These are phyloP conservation scores for Cryptococcus neoformans DNA, from an alignment of 1,284 basidiomycete genomes.

Conservation along the genomic window DNA sequence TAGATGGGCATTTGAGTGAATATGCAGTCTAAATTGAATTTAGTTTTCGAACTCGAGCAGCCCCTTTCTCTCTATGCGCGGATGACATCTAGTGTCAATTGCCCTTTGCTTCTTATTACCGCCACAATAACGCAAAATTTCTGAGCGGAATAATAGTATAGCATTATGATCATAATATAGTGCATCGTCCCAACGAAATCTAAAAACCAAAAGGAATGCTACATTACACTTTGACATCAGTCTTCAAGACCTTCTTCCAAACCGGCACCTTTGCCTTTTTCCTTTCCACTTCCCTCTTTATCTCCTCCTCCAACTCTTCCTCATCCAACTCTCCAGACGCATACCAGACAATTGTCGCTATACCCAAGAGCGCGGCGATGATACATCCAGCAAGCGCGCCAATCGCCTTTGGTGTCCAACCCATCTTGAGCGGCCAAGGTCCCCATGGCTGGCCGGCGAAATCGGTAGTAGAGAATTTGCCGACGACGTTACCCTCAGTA, in stretches of 20 bases:
- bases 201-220: too few species aligned
- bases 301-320: slow-evolving; percentile 71
- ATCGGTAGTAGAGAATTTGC: slow-evolving; percentile 45
- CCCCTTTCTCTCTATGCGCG: too few species aligned
- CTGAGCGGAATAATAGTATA: too few species aligned
- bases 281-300: slow-evolving; percentile 25
- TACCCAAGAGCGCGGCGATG: slow-evolving; percentile 74
- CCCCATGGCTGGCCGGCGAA: slow-evolving; percentile 59
- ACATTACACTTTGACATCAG: neutral
- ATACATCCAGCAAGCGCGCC: slow-evolving; percentile 84
- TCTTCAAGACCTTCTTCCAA: slow-evolving; percentile 12
- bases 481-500: slow-evolving; percentile 63
- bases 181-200: too few species aligned
- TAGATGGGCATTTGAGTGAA: neutral
- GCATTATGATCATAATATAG: too few species aligned
- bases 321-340: slow-evolving; percentile 66
- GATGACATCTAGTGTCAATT: too few species aligned
- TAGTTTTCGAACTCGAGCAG: too few species aligned
- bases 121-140: too few species aligned
- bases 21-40: neutral
- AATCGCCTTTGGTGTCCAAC: slow-evolving; percentile 79
- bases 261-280: slow-evolving; percentile 10
- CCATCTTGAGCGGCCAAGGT: slow-evolving; percentile 61
- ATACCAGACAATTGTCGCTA: slow-evolving; percentile 80
- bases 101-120: too few species aligned